A percentile compares a stretch with the other conserved stretches of the same genome.
These are phyloP conservation scores for Gonium pectorale DNA, from an alignment of 139 green algal genomes.

Conservation along the genomic window DNA sequence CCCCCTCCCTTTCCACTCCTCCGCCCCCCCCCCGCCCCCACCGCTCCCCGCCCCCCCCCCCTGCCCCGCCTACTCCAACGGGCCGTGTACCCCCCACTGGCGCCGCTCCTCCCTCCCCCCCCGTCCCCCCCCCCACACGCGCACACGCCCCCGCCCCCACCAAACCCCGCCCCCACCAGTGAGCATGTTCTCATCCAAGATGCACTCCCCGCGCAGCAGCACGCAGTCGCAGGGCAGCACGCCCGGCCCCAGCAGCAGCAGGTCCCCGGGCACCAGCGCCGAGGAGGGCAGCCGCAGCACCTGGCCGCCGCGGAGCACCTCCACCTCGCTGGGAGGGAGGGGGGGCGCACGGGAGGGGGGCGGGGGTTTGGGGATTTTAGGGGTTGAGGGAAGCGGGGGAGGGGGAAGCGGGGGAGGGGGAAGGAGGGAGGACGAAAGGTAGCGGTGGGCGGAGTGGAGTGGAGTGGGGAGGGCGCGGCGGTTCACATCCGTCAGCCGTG, in stretches of 20 bases:
- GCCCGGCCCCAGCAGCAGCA: conserved; percentile 66
- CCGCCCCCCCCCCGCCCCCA: not conserved
- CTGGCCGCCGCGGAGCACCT: conserved; percentile 51
- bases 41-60: not conserved
- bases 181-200: conserved; percentile 83
- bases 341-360: not conserved
- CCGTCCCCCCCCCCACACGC: not conserved
- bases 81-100: no score
- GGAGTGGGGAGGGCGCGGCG: not conserved
- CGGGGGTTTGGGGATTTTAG: not conserved
- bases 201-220: conserved; percentile 71
- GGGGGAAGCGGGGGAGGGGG: not conserved
- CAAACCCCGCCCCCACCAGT: conserved; percentile 64
- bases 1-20: not conserved
- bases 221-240: conserved; percentile 70
- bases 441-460: not conserved
- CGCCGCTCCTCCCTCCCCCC: not conserved
- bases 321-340: conserved; percentile 46
- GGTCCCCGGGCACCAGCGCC: conserved; percentile 67
- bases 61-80: not conserved
- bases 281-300: conserved; percentile 49
- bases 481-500: no score
- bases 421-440: not conserved
- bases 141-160: not conserved
- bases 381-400: conserved; percentile 1